These are phyloP conservation scores for Ustilago shanxiensis DNA, from an alignment of 1,284 basidiomycete genomes.

Conservation along the genomic window DNA sequence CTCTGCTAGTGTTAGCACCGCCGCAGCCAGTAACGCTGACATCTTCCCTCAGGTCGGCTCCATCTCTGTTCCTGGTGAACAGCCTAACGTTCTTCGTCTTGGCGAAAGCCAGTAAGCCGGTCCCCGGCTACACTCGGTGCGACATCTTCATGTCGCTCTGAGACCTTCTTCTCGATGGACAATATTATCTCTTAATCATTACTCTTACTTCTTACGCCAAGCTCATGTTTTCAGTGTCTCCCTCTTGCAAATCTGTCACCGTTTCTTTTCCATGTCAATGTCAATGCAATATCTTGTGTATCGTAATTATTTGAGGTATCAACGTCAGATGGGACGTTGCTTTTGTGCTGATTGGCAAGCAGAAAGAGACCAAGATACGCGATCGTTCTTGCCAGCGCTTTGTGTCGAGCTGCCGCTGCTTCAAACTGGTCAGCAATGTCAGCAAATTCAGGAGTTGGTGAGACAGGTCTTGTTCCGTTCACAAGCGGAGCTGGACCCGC, in stretches of 20 bases:
- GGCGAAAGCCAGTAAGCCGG: constrained; percentile 15
- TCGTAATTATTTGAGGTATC: neutral
- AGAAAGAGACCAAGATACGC: no score
- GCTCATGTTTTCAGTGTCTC: neutral
- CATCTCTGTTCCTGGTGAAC: constrained; percentile 32
- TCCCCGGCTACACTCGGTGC: neutral
- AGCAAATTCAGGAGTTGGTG: no score
- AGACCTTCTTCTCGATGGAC: neutral
- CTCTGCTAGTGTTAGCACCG: constrained; percentile 34
- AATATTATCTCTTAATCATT: neutral
- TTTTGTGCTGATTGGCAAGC: no score
- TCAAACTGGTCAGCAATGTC: no score
- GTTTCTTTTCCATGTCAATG: neutral
- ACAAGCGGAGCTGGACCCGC: no score
- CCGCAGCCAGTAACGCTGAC: constrained; percentile 13
- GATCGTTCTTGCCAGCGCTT: no score
- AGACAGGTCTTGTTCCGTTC: no score
- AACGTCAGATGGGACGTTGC: no score
- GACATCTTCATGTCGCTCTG: neutral
- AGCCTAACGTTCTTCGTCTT: constrained; percentile 31
- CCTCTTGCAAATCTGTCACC: constrained; percentile 1
- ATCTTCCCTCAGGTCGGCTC: constrained; percentile 32
- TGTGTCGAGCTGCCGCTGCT: no score
- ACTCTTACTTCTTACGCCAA: neutral
- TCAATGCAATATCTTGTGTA: neutral